These are phyloP conservation scores for Solanum clarkiae DNA, from an alignment of 257 asterid species.

Conservation along the genomic window DNA sequence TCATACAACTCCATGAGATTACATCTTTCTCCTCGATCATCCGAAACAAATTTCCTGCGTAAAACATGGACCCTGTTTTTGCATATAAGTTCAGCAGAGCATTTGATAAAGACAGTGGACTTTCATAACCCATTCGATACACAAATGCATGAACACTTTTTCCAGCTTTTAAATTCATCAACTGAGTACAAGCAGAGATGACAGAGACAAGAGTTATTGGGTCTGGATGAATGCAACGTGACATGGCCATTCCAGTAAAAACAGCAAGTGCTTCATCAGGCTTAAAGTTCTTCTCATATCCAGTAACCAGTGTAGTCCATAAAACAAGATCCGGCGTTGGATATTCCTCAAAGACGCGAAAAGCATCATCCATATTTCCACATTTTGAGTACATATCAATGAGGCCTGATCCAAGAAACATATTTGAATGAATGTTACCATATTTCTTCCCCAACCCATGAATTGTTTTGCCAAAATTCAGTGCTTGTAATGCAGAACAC, in stretches of 20 bases:
- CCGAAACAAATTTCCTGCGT: conserved; percentile 35
- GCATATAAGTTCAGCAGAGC: conserved; percentile 50
- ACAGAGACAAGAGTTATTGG: conserved; percentile 36
- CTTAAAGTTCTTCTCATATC: conserved; percentile 41
- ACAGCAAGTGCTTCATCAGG: conserved; percentile 30
- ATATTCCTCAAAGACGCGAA: conserved; percentile 48
- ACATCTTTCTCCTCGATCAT: conserved; percentile 51
- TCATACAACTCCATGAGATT: conserved; percentile 74
- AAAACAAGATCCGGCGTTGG: conserved; percentile 50
- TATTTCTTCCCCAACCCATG: conserved; percentile 53
- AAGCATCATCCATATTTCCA: conserved; percentile 45
- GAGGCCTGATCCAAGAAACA: conserved; percentile 60
- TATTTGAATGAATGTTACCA: conserved; percentile 11
- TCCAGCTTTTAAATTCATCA: conserved; percentile 34
- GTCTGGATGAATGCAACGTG: conserved; percentile 22
- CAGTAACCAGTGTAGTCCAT: conserved; percentile 56
- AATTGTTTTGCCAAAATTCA: conserved; percentile 31
- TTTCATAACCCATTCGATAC: conserved; percentile 26
- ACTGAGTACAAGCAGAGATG: conserved; percentile 58
- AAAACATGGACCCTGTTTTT: conserved; percentile 27
- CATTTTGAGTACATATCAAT: conserved; percentile 56
- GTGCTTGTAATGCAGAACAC: conserved; percentile 33
- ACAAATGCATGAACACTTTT: conserved; percentile 50
- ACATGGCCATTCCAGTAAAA: conserved; percentile 25
- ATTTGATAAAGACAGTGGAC: conserved; percentile 29